These are phyloP conservation scores for Rhizopus stolonifer DNA, from an alignment of 371 early-diverging fungal species.

Conservation along the genomic window DNA sequence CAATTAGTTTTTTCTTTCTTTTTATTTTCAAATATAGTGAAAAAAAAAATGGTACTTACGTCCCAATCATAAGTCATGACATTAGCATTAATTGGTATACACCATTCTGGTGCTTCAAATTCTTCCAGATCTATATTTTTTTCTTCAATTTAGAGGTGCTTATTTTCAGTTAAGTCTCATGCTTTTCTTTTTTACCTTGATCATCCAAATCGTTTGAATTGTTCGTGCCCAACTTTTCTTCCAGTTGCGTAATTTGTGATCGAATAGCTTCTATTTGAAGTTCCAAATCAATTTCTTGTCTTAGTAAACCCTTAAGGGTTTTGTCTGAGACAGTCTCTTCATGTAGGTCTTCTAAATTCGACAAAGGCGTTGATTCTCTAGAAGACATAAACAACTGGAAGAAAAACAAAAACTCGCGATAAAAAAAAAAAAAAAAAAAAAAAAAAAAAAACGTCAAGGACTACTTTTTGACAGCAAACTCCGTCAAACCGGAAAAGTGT, in stretches of 20 bases:
- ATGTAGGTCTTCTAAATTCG: slow-evolving; percentile 26
- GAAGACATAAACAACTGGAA: slow-evolving; percentile 23
- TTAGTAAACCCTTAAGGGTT: slow-evolving; percentile 36
- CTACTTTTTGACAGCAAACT: too few relatives aligned
- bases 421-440: slow-evolving; percentile 2
- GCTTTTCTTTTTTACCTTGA: slow-evolving; percentile 18
- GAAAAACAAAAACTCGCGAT: neutral
- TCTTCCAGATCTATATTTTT: slow-evolving; percentile 69
- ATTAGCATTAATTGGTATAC: slow-evolving; percentile 91
- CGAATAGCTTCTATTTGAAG: slow-evolving; percentile 57
- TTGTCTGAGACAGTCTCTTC: slow-evolving; percentile 30
- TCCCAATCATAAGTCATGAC: slow-evolving; percentile 94
- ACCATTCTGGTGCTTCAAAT: slow-evolving; percentile 92
- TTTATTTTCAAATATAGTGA: too few relatives aligned
- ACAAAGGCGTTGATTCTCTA: slow-evolving; percentile 25
- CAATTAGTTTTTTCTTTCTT: slow-evolving; percentile 1
- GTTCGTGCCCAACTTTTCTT: slow-evolving; percentile 36
- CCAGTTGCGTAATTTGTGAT: slow-evolving; percentile 61
- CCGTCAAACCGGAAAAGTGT: too few relatives aligned
- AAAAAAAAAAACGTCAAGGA: neutral
- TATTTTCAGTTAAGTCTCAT: neutral
- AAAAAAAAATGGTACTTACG: slow-evolving; percentile 40
- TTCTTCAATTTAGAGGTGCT: slow-evolving; percentile 3
- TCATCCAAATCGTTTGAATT: slow-evolving; percentile 36
- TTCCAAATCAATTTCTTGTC: slow-evolving; percentile 56